Evolutionary conservation across 2,329 filamentous ascomycete genomes (phyloP).

Genomic region (Calonectria fujianensis): DNA sequence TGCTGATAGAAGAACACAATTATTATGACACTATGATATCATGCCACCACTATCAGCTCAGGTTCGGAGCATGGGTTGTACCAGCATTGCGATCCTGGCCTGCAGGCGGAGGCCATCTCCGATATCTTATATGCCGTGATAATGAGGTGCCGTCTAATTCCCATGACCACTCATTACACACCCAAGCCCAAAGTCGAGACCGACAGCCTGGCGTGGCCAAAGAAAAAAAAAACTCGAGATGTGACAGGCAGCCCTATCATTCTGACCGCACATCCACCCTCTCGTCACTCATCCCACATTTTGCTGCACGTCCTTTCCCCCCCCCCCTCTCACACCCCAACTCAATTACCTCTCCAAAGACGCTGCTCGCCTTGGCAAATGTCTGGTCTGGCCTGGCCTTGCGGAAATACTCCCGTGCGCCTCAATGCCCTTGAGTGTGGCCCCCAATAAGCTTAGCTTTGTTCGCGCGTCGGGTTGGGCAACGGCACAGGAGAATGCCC

Average conservation of each 20-base stretch:
- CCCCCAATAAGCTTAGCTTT: slow-evolving; percentile 1
- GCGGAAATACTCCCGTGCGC: not conserved
- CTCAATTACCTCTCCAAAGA: not conserved
- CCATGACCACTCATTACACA: slow-evolving; percentile 9
- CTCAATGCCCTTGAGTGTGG: not conserved
- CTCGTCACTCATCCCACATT: not conserved
- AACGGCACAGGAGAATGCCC: slow-evolving; percentile 8
- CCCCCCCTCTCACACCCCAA: not conserved
- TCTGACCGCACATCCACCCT: not conserved
- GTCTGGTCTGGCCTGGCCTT: not conserved
- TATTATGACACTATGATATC: slow-evolving; percentile 30
- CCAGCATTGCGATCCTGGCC: slow-evolving; percentile 14
- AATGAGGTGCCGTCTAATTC: slow-evolving; percentile 22
- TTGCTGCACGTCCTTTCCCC: not conserved
- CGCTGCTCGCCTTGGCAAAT: not conserved
- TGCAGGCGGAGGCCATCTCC: slow-evolving; percentile 11
- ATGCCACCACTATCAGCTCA: slow-evolving; percentile 2
- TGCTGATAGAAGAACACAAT: slow-evolving; percentile 6
- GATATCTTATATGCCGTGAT: slow-evolving; percentile 22
- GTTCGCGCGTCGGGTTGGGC: slow-evolving; percentile 11
- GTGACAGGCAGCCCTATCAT: slow-evolving; percentile 13
- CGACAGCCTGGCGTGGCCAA: not conserved
- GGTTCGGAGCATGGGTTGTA: not conserved
- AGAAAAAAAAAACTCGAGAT: slow-evolving; percentile 4
- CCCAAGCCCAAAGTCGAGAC: not conserved